Evolutionary conservation across 208 protist genomes (phyloP), one percentile per base, ranked within the genome.

Genomic region (Wallacemonas sp.): DNA sequence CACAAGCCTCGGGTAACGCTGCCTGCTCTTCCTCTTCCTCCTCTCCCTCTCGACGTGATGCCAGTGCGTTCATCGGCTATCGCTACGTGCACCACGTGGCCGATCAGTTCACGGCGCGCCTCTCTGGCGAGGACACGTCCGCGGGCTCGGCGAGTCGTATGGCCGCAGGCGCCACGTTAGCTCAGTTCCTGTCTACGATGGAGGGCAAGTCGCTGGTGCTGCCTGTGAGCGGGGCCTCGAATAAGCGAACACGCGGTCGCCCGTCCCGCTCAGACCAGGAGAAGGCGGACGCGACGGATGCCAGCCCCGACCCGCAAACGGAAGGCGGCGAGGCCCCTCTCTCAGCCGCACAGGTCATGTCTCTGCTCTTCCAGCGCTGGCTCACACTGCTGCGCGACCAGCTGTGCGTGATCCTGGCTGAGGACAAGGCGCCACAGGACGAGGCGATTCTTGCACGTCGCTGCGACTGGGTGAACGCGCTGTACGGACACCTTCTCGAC

Each of bases 401-500:
- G 19, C 52, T 58, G 3, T 5, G 17, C 30, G 11, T 0, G 5
- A 17, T 58, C 30, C 11, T 58, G 32, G 6, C 9, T 24, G 52
- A 58, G 24, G 29, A 8, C 24, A 6, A 8, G 21, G 17, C 24
- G 3, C 23, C 26, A 5, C 24, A 9, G 26, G 26, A 8, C 6
- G 26, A 8, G 47, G 21, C 36, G 6, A 32, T 9, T 55, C 47
- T 16, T 30, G 8, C 4, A 14, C 26, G 52, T 58, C n/a, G n/a
- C n/a, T n/a, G 52, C 32, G 14, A n/a, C 9, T 58, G 52, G 52
- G 52, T 41, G 12, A 58, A 33, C 30, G 52, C 52, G 30, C 52
- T 58, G 29, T 58, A 58, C 52, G 52, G 52, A 0, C 52, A 58
- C 19, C 30, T 58, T 33, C 52, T 58, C 52, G 30, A 58, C 52